Base-by-base conservation (phyloP, 805 yeast species). In the Schizosaccharomyces cryophilus region DNA sequence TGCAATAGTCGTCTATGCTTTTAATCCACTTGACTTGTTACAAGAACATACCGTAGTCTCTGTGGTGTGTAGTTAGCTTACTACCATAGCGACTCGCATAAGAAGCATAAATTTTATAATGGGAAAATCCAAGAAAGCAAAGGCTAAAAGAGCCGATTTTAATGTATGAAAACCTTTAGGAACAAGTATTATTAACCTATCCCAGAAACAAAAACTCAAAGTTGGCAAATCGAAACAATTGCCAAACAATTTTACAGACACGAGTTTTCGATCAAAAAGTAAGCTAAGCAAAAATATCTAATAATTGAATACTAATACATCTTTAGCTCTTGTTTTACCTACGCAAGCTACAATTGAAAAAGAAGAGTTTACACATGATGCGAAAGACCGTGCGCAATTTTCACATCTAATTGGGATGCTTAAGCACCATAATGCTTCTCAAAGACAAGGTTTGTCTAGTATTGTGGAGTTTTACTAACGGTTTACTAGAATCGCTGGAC, bases 221-320 rank as follows among this genome's bases (percentile, higher is more conserved):
- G 96, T 93, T 42, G 98, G 98, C 62, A 93, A 93, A 71, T 74
- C 84, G 2, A 79, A 80, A 21, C 80, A 81, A 5, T 80, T 80
- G 64, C 81, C 88, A 5, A 79, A 81, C 21, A 87, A 87, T 68
- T 80, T 77, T 62, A 93, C 98, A 4, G 90, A 85, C 65, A 87
- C 95, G 0, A 83, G 94, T 0, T 90, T 90, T 72, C 79, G 78
- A 55, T 82, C 95, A 11, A 85, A 81, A 67, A 61, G 65, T 64
- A 59, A 24, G 56, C n/a, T 24, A 2, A 24, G 9, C 21, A n/a
- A 24, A 5, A 40, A 40, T 40, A 11, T 40, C 15, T 40, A 40
- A 11, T 40, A 9, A 40, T 11, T 11, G 9, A 40, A 40, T 6
- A 19, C 9, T 19, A 21, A 21, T 11, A 24, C 30, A 47, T 17